Evolutionary conservation across 2,329 filamentous ascomycete genomes (phyloP).

Genomic region (Sphaerostilbella broomeana): DNA sequence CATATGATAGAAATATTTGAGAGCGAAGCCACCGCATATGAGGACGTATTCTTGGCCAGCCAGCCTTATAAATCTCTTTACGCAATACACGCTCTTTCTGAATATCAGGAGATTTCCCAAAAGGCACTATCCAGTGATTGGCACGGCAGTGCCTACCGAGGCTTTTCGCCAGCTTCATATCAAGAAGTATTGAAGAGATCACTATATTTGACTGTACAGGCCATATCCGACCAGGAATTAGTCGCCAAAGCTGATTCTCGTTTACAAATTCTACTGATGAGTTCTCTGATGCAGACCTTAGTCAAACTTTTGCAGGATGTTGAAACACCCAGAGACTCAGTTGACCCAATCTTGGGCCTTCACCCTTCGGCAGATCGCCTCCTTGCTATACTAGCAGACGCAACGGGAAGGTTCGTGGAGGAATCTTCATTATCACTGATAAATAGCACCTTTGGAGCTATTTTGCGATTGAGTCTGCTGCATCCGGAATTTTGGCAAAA

Average conservation of each 20-base stretch:
- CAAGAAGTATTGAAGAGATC: slow-evolving; percentile 30
- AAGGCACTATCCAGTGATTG: slow-evolving; percentile 16
- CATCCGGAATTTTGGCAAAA: slow-evolving; percentile 25
- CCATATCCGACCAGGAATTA: slow-evolving; percentile 53
- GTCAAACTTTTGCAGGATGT: slow-evolving; percentile 23
- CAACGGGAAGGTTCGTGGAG: slow-evolving; percentile 16
- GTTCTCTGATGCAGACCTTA: slow-evolving; percentile 24
- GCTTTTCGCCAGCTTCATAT: slow-evolving; percentile 7
- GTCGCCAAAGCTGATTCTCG: slow-evolving; percentile 29
- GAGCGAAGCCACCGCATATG: slow-evolving; percentile 43
- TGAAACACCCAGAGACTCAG: neutral
- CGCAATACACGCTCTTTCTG: slow-evolving; percentile 58
- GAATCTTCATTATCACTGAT: slow-evolving; percentile 23
- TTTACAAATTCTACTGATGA: slow-evolving; percentile 24
- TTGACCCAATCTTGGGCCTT: neutral
- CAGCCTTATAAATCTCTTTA: slow-evolving; percentile 71
- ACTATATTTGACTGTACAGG: slow-evolving; percentile 50
- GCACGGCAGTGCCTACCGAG: neutral
- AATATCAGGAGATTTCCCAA: slow-evolving; percentile 48
- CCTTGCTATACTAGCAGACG: slow-evolving; percentile 22
- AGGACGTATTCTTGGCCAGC: slow-evolving; percentile 59
- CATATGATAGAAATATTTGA: slow-evolving; percentile 55
- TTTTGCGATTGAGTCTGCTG: slow-evolving; percentile 24
- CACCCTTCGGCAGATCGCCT: slow-evolving; percentile 14
- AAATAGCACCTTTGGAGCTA: slow-evolving; percentile 21